phyloP scores from a whole-genome alignment of 1,284 basidiomycete genomes.

The Anthracocystis setariae region DNA sequence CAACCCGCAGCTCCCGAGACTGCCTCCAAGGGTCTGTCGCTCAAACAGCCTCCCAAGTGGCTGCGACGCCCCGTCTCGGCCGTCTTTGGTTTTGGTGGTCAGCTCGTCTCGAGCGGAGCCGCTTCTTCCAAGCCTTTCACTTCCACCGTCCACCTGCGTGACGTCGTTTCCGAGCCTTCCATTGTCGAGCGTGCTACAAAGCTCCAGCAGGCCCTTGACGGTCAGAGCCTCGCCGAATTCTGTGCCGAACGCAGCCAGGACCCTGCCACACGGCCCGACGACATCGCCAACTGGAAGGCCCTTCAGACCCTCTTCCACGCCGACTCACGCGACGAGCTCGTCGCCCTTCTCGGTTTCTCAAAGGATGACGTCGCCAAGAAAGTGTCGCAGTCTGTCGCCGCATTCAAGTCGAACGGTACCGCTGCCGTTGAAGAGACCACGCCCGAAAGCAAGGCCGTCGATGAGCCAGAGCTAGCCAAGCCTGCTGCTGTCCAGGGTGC shows the following conservation, averaged over 20 bases:
- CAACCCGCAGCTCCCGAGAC: constrained; percentile 72
- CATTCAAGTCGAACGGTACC: constrained; percentile 69
- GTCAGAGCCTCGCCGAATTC: constrained; percentile 63
- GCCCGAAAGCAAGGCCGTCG: constrained; percentile 65
- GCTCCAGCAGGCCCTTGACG: constrained; percentile 77
- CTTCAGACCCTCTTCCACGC: constrained; percentile 87
- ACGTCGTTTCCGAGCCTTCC: constrained; percentile 76
- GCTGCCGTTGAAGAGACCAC: constrained; percentile 53
- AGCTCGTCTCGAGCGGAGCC: constrained; percentile 74
- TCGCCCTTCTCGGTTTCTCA: constrained; percentile 90
- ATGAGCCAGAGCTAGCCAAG: constrained; percentile 43
- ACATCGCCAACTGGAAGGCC: constrained; percentile 78
- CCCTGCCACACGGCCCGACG: constrained; percentile 69
- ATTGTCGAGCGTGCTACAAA: constrained; percentile 82
- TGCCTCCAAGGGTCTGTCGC: constrained; percentile 63
- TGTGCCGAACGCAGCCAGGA: constrained; percentile 62
- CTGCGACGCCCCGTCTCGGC: constrained; percentile 82
- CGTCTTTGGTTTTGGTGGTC: constrained; percentile 93
- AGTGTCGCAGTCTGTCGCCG: constrained; percentile 83
- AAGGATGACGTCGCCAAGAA: constrained; percentile 84
- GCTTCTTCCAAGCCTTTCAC: constrained; percentile 59
- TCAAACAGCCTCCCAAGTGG: constrained; percentile 89
- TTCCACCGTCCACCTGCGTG: constrained; percentile 67
- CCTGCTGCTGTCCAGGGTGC: constrained; percentile 69
- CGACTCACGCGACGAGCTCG: constrained; percentile 87